Percentiles rank a stretch among this genome's conserved stretches.
These are phyloP conservation scores for Trichopus zeylanicus DNA, from an alignment of 116 monocot genomes.

Conservation along the genomic window DNA sequence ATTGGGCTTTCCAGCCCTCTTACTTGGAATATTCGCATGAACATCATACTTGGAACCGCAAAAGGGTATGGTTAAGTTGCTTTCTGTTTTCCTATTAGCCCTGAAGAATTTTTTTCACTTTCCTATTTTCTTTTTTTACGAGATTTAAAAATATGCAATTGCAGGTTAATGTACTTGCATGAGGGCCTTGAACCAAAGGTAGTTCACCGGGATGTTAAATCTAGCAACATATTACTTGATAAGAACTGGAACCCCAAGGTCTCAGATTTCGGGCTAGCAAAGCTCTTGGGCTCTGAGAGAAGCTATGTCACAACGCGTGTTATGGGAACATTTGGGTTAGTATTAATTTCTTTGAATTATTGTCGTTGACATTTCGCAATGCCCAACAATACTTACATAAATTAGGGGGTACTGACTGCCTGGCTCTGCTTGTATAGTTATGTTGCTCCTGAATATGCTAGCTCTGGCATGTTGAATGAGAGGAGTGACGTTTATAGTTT, in stretches of 20 bases:
- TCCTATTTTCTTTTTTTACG: not conserved
- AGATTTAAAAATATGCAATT: not conserved
- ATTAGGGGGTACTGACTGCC: not conserved
- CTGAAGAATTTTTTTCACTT: no score
- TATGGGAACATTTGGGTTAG: conserved; percentile 72
- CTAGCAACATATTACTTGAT: conserved; percentile 64
- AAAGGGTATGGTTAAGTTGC: conserved; percentile 37
- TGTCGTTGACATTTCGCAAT: not conserved
- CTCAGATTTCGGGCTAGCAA: conserved; percentile 62
- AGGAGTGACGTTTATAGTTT: conserved; percentile 67
- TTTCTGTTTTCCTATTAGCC: not conserved
- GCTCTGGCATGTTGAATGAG: conserved; percentile 61
- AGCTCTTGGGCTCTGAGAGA: conserved; percentile 40
- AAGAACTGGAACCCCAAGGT: conserved; percentile 49
- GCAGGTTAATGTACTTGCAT: conserved; percentile 60
- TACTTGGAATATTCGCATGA: conserved; percentile 62
- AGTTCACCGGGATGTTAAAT: conserved; percentile 60
- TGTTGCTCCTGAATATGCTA: conserved; percentile 69
- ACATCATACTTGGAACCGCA: conserved; percentile 50
- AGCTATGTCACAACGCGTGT: conserved; percentile 60
- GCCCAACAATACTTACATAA: not conserved
- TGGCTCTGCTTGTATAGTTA: conserved; percentile 20
- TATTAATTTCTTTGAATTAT: not conserved
- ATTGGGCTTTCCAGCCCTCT: conserved; percentile 40
- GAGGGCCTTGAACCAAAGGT: conserved; percentile 70